Evolutionary conservation across 2,329 filamentous ascomycete genomes (phyloP).

Genomic region (Xylariaceae sp.): DNA sequence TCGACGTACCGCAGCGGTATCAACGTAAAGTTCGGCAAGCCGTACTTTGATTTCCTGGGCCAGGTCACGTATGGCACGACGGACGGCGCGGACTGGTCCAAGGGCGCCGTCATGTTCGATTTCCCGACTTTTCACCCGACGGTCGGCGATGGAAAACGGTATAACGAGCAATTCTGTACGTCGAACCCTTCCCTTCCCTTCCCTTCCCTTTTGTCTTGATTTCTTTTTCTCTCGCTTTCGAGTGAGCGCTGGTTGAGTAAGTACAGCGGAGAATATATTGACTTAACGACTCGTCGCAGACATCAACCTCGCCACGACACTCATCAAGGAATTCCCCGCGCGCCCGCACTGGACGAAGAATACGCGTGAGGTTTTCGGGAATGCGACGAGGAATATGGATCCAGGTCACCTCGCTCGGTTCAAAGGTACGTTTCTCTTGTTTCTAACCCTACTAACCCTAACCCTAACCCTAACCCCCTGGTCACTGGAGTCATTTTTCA

Average conservation of each 20-base stretch:
- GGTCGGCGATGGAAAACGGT: conserved; percentile 41
- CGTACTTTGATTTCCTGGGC: conserved; percentile 44
- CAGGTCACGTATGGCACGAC: conserved; percentile 44
- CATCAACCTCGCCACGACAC: conserved; percentile 39
- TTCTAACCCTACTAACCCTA: too few species aligned
- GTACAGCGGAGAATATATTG: too few species aligned
- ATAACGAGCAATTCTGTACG: conserved; percentile 47
- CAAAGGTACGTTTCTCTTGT: conserved; percentile 34
- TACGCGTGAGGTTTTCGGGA: conserved; percentile 41
- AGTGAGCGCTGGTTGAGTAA: too few species aligned
- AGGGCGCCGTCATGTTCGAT: conserved; percentile 50
- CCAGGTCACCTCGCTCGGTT: conserved; percentile 41
- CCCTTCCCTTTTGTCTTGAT: neutral
- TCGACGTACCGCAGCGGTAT: conserved; percentile 47
- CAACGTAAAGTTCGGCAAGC: conserved; percentile 48
- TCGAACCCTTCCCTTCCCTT: neutral
- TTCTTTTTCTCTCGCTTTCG: too few species aligned
- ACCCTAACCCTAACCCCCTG: too few species aligned
- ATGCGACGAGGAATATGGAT: conserved; percentile 43
- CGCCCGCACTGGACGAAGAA: conserved; percentile 52
- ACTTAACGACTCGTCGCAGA: conserved; percentile 26
- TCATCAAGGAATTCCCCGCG: conserved; percentile 46
- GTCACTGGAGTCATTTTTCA: neutral
- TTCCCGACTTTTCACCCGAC: conserved; percentile 44
- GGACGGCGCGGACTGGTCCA: conserved; percentile 43